A percentile compares a stretch with the other conserved stretches of the same genome.
phyloP scores from a whole-genome alignment of 495 filamentous ascomycete species.

The Cetradonia linearis region DNA sequence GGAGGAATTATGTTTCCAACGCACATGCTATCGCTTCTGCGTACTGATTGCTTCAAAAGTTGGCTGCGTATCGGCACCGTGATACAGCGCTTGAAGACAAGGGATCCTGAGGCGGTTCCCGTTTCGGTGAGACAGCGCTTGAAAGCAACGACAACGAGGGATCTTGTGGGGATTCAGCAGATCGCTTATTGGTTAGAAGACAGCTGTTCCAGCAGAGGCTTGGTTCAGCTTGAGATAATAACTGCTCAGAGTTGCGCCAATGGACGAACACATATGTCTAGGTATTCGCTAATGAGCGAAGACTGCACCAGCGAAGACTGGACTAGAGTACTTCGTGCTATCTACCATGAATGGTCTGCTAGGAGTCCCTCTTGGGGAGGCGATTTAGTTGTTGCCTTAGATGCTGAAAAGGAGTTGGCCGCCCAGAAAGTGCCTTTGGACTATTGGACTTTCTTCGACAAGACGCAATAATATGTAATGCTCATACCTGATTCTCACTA shows the following conservation, averaged over 20 bases:
- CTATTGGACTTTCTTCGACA: background rate
- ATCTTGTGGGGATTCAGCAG: background rate
- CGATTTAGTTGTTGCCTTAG: background rate
- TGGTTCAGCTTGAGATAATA: background rate
- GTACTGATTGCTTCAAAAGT: background rate
- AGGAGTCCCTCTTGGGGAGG: background rate
- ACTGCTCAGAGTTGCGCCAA: background rate
- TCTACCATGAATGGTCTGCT: background rate
- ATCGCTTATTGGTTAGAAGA: background rate
- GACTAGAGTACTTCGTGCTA: background rate
- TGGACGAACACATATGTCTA: background rate
- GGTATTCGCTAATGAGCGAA: background rate
- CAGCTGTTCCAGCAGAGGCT: background rate
- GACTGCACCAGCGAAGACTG: too few species aligned
- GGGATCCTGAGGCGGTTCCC: background rate
- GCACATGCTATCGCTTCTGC: background rate
- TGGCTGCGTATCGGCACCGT: too few species aligned
- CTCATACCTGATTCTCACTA: background rate
- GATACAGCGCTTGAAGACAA: background rate
- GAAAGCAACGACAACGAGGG: background rate
- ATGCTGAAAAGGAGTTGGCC: background rate
- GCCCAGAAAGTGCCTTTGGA: background rate
- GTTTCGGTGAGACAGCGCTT: background rate
- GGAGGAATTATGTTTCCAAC: background rate
- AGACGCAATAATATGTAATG: background rate